Conservation (phyloP, 805 yeast genomes). For the Candida sithepensis region DNA sequence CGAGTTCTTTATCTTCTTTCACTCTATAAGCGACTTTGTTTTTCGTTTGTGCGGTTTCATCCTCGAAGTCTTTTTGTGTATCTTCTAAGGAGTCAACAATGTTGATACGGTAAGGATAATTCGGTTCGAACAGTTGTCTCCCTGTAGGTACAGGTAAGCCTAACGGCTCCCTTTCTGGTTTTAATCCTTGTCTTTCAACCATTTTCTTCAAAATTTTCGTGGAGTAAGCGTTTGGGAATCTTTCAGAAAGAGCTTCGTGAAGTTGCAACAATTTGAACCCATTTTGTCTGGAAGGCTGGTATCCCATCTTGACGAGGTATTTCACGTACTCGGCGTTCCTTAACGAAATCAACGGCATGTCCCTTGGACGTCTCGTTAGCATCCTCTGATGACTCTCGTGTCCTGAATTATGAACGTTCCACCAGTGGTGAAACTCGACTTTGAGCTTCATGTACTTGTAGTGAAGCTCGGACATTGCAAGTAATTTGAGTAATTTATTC, state of each 20-base stretch:
- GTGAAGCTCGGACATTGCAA: slow-evolving; percentile 8
- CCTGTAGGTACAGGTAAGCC: background rate
- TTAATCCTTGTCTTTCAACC: background rate
- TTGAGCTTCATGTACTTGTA: slow-evolving; percentile 17
- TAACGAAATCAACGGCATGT: slow-evolving; percentile 25
- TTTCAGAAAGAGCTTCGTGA: background rate
- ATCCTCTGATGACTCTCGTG: slow-evolving; percentile 21
- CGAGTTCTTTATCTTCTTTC: too few species aligned
- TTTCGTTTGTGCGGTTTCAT: background rate
- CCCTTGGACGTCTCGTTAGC: slow-evolving; percentile 24
- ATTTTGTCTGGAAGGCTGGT: too few species aligned
- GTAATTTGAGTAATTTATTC: background rate
- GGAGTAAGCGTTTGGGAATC: background rate
- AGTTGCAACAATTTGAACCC: background rate
- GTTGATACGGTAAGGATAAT: background rate
- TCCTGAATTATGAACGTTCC: slow-evolving; percentile 21
- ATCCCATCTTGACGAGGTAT: slow-evolving; percentile 10
- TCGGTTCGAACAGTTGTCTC: background rate
- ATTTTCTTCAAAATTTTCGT: background rate
- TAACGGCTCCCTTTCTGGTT: background rate
- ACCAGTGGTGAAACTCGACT: slow-evolving; percentile 27
- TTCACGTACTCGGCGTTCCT: slow-evolving; percentile 22
- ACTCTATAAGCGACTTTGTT: too few species aligned
- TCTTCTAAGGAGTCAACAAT: background rate
- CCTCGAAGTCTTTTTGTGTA: background rate